Conservation (phyloP, 2,329 filamentous ascomycete genomes). For the Mollisiaceae sp. region DNA sequence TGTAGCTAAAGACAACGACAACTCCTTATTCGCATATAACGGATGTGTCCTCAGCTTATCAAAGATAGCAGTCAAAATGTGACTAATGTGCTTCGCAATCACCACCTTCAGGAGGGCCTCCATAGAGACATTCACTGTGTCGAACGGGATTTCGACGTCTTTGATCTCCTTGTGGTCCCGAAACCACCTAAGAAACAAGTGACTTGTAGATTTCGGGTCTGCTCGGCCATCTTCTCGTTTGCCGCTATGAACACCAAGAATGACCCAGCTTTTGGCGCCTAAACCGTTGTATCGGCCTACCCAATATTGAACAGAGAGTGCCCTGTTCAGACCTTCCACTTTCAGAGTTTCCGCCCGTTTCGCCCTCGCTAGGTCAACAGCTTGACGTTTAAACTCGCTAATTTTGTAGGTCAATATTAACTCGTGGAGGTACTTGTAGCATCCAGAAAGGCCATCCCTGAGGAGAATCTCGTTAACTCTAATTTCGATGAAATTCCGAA, state of each 20-base stretch:
- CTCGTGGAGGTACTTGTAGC: conserved; percentile 87
- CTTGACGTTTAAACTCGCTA: conserved; percentile 79
- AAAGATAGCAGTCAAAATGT: conserved; percentile 72
- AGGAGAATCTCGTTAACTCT: conserved; percentile 74
- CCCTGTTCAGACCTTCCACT: conserved; percentile 80
- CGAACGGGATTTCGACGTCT: conserved; percentile 69
- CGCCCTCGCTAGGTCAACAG: conserved; percentile 67
- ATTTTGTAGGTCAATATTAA: conserved; percentile 91
- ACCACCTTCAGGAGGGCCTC: conserved; percentile 76
- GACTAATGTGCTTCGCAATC: conserved; percentile 75
- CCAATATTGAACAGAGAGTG: conserved; percentile 93
- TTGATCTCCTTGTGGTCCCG: conserved; percentile 78
- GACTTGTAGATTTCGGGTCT: conserved; percentile 55
- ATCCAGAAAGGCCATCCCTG: conserved; percentile 74
- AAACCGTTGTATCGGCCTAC: conserved; percentile 58
- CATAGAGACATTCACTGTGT: conserved; percentile 71
- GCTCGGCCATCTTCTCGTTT: conserved; percentile 49
- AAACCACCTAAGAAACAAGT: conserved; percentile 78
- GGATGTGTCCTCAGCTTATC: conserved; percentile 62
- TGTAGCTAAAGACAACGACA: conserved; percentile 61
- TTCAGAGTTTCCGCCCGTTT: conserved; percentile 81
- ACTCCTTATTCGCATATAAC: conserved; percentile 64
- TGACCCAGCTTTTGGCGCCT: conserved; percentile 85
- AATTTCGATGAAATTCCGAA: conserved; percentile 70
- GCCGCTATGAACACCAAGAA: conserved; percentile 80